A percentile compares a stretch with the other conserved stretches of the same genome.
phyloP scores from a whole-genome alignment of 2,329 filamentous ascomycete genomes.

The Dothideomycetes sp. region DNA sequence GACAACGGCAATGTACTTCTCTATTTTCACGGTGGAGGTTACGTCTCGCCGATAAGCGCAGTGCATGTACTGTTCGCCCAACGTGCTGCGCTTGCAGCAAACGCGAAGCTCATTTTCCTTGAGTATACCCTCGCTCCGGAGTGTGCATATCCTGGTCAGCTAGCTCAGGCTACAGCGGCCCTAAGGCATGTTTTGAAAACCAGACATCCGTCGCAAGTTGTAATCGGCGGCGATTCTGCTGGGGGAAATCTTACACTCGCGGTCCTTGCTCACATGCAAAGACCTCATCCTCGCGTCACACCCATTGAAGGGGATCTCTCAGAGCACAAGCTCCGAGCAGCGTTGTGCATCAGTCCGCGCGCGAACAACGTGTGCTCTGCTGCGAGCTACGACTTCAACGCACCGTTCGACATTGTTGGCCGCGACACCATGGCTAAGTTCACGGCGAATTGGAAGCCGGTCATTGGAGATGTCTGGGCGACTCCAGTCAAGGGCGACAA shows the following conservation, averaged over 20 bases:
- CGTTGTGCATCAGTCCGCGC: background rate
- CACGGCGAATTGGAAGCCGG: background rate
- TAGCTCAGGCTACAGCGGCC: no score
- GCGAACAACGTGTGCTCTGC: background rate
- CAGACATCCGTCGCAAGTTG: no score
- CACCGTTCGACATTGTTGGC: background rate
- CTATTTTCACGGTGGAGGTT: conserved; percentile 41
- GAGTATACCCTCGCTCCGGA: conserved; percentile 42
- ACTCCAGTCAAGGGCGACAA: background rate
- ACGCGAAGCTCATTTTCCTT: conserved; percentile 28
- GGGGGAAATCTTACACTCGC: no score
- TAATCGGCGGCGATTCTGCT: no score
- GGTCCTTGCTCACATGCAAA: no score
- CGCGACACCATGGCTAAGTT: background rate
- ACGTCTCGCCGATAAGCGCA: conserved; percentile 30
- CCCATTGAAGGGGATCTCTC: no score
- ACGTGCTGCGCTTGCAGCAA: conserved; percentile 29
- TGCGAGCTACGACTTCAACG: background rate
- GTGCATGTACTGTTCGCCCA: conserved; percentile 32
- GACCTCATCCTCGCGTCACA: no score
- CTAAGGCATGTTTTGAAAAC: no score
- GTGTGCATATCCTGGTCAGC: conserved; percentile 30
- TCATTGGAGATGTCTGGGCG: background rate
- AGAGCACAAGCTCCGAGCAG: background rate
- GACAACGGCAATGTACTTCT: conserved; percentile 23